Percentiles rank a stretch among this genome's conserved stretches.
phyloP scores from a whole-genome alignment of 2,329 filamentous ascomycete genomes.

The Dactylella cylindrospora region DNA sequence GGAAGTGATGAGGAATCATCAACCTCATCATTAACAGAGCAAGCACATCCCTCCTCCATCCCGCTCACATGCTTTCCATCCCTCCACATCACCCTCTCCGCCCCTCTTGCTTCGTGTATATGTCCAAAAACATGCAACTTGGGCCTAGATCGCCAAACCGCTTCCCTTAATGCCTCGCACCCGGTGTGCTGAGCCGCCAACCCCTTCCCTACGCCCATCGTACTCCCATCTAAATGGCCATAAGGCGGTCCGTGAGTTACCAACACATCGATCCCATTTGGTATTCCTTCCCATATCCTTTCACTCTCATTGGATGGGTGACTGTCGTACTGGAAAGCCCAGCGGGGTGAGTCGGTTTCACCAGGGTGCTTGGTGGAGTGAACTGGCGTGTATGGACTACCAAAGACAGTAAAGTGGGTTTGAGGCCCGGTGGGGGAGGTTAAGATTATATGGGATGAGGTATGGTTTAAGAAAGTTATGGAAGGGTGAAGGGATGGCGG shows the following conservation, averaged over 20 bases:
- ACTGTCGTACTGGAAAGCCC: slow-evolving; percentile 54
- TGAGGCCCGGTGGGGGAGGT: slow-evolving; percentile 54
- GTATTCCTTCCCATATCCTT: slow-evolving; percentile 54
- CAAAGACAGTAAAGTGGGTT: slow-evolving; percentile 68
- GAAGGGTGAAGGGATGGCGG: slow-evolving; percentile 51
- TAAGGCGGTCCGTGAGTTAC: slow-evolving; percentile 70
- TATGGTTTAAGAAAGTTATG: slow-evolving; percentile 67
- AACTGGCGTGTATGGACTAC: slow-evolving; percentile 66
- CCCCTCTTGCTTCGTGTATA: slow-evolving; percentile 68
- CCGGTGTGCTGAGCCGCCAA: slow-evolving; percentile 55
- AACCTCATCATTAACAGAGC: slow-evolving; percentile 5
- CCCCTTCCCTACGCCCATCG: slow-evolving; percentile 45
- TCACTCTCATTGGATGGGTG: slow-evolving; percentile 7
- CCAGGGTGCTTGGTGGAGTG: slow-evolving; percentile 15
- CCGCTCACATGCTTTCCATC: slow-evolving; percentile 49
- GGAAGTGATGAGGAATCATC: neutral
- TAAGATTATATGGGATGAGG: slow-evolving; percentile 57
- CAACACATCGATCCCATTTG: slow-evolving; percentile 64
- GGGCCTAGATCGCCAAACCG: slow-evolving; percentile 65
- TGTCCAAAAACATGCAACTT: slow-evolving; percentile 70
- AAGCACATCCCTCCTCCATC: slow-evolving; percentile 36
- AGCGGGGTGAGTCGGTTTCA: slow-evolving; percentile 5
- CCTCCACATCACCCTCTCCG: slow-evolving; percentile 65
- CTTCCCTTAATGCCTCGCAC: slow-evolving; percentile 62
- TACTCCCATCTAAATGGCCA: slow-evolving; percentile 59